Base-by-base conservation (phyloP, 2,329 filamentous ascomycete species). In the Hymenoscyphus occultus region DNA sequence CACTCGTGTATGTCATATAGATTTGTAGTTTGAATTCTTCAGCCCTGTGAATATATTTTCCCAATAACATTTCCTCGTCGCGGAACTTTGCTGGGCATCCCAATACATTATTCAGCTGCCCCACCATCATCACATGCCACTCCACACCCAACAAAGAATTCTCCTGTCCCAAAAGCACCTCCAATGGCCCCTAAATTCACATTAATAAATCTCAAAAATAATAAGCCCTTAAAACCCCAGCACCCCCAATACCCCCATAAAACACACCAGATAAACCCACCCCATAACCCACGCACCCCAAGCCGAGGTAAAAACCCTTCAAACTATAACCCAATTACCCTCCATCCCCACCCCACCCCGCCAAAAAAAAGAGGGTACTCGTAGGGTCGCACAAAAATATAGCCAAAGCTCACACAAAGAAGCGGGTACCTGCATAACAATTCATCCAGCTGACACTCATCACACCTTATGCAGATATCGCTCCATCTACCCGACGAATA, bases 401-500 rank as follows among this genome's bases (percentile, higher is more conserved):
- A 51, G 1, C 48, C 19, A 54, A 28, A 54, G 19, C 13, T 19
- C 48, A 28, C 35, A 35, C 35, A 35, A 10, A 35, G 0, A 51
- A 54, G 48, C 48, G 48, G 48, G 48, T 54, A 54, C 48, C 48
- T 54, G 48, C 48, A 54, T 54, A 12, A 5, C 22, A 19, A 22
- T 28, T 22, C 2, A 54, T 22, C 19, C 48, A 54, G 48, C 48
- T 54, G 48, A 54, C 48, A 54, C 22, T 28, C 48, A 35, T 7
- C 35, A 35, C 35, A 35, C 6, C 28, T 3, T 28, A 3, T 28
- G 28, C 28, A 28, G 5, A 35, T 35, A 35, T 28, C 19, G 48
- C 48, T 54, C 48, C 48, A 54, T 54, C 48, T 54, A 54, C 28
- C 48, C 48, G 48, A 54, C 19, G 48, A 22, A 13, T 28, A 54